These are phyloP conservation scores for Aegle marmelos DNA, from an alignment of 345 rosid genomes.

Conservation along the genomic window DNA sequence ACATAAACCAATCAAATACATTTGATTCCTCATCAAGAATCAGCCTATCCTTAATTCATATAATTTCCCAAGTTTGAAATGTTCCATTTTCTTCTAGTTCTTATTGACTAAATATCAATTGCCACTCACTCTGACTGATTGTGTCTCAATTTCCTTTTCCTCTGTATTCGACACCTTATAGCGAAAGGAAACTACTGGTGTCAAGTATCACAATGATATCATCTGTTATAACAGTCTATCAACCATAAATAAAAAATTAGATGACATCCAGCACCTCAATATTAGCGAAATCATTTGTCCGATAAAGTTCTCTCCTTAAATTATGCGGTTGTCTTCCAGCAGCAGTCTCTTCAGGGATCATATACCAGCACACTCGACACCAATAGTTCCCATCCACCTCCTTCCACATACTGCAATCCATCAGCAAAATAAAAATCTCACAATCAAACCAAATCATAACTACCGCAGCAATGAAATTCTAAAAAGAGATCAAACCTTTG, in stretches of 20 bases:
- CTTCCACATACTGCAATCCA: slow-evolving; percentile 65
- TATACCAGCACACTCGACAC: slow-evolving; percentile 76
- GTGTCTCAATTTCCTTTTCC: neutral
- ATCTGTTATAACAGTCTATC: neutral
- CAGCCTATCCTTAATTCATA: neutral
- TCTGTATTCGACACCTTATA: neutral
- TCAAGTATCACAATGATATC: neutral
- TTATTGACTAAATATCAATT: neutral
- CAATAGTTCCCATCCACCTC: slow-evolving; percentile 65
- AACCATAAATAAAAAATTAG: neutral
- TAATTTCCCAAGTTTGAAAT: neutral
- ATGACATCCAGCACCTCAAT: slow-evolving; percentile 51
- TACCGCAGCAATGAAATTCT: neutral
- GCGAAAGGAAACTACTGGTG: neutral
- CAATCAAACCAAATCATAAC: neutral
- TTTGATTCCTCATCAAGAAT: neutral
- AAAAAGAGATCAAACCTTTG: slow-evolving; percentile 49
- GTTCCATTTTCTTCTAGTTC: neutral
- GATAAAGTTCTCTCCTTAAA: slow-evolving; percentile 75
- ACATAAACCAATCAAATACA: neutral
- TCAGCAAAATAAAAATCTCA: neutral
- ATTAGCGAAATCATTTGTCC: slow-evolving; percentile 76
- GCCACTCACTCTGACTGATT: neutral
- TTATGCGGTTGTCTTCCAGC: slow-evolving; percentile 82
- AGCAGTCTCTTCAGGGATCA: slow-evolving; percentile 90